Percentiles rank a stretch among this genome's conserved stretches.
These are phyloP conservation scores for Saturnispora sekii DNA, from an alignment of 805 yeast genomes.

Conservation along the genomic window DNA sequence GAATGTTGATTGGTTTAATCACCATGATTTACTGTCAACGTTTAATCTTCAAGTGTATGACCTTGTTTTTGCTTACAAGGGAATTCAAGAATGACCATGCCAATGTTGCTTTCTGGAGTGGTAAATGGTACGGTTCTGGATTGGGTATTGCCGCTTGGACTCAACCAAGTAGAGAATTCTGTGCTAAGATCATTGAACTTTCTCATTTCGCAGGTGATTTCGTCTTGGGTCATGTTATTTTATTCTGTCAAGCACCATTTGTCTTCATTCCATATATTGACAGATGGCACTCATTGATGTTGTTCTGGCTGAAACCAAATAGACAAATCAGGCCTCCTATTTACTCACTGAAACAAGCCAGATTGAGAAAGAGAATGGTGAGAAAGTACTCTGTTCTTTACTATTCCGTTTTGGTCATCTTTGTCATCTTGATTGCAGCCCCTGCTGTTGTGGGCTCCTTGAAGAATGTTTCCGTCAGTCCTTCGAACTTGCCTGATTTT, in stretches of 20 bases:
- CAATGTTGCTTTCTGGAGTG: constrained; percentile 99
- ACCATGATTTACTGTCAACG: constrained; percentile 85
- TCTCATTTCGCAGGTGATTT: constrained; percentile 97
- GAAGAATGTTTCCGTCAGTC: constrained; percentile 30
- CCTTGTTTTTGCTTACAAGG: constrained; percentile 72
- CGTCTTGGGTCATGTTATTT: constrained; percentile 78
- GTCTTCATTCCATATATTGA: constrained; percentile 80
- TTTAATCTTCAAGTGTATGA: constrained; percentile 73
- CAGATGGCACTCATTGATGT: constrained; percentile 96
- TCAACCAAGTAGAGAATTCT: constrained; percentile 92
- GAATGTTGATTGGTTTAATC: constrained; percentile 78
- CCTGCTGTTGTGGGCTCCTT: constrained; percentile 75
- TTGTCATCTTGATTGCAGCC: constrained; percentile 71
- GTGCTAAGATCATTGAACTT: constrained; percentile 87
- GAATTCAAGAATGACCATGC: constrained; percentile 94
- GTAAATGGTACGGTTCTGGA: constrained; percentile 96
- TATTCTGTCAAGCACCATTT: constrained; percentile 84
- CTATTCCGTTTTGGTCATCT: constrained; percentile 57
- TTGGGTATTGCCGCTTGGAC: constrained; percentile 90
- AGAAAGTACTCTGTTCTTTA: constrained; percentile 82
- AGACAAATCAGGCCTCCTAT: constrained; percentile 97
- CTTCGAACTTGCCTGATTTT: constrained; percentile 26
- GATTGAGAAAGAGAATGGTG: constrained; percentile 95
- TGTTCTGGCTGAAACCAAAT: constrained; percentile 97
- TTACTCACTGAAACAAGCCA: constrained; percentile 91